Conservation (phyloP, 2,329 filamentous ascomycete species). For the Xylariaceae sp. region DNA sequence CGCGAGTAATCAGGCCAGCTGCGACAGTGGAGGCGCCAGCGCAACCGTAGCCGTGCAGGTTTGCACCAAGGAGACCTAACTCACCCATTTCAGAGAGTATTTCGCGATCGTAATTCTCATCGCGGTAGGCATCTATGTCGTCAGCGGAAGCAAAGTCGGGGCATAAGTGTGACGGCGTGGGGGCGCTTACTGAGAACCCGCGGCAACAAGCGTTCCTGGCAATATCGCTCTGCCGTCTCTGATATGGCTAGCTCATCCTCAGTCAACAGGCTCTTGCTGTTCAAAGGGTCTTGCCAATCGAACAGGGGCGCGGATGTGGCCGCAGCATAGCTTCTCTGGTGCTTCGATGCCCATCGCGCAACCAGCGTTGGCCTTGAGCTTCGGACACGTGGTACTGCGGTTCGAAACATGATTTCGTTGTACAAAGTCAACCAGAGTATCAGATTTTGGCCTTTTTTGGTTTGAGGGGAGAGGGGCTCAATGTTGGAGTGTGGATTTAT, state of each 20-base stretch:
- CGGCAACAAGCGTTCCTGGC: slow-evolving; percentile 82
- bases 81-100: slow-evolving; percentile 92
- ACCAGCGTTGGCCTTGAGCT: slow-evolving; percentile 12
- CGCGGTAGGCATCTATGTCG: slow-evolving; percentile 50
- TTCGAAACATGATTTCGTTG: slow-evolving; percentile 27
- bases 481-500: no score
- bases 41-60: slow-evolving; percentile 82
- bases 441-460: no score
- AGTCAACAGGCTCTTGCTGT: slow-evolving; percentile 69
- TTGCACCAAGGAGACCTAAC: slow-evolving; percentile 81
- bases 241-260: slow-evolving; percentile 88
- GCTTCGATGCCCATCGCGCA: slow-evolving; percentile 13
- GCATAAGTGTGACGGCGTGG: not conserved
- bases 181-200: slow-evolving; percentile 70
- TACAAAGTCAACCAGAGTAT: slow-evolving; percentile 2
- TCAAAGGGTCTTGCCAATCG: slow-evolving; percentile 89
- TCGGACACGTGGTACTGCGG: slow-evolving; percentile 20
- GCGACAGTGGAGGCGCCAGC: slow-evolving; percentile 85
- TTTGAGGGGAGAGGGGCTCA: no score
- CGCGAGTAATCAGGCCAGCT: slow-evolving; percentile 83
- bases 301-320: slow-evolving; percentile 46
- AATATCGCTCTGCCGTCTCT: slow-evolving; percentile 89
- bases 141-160: not conserved
- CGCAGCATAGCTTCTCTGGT: slow-evolving; percentile 28
- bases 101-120: slow-evolving; percentile 80